Conservation (phyloP, 2,329 filamentous ascomycete species). For the Talaromyces albobiverticillius region DNA sequence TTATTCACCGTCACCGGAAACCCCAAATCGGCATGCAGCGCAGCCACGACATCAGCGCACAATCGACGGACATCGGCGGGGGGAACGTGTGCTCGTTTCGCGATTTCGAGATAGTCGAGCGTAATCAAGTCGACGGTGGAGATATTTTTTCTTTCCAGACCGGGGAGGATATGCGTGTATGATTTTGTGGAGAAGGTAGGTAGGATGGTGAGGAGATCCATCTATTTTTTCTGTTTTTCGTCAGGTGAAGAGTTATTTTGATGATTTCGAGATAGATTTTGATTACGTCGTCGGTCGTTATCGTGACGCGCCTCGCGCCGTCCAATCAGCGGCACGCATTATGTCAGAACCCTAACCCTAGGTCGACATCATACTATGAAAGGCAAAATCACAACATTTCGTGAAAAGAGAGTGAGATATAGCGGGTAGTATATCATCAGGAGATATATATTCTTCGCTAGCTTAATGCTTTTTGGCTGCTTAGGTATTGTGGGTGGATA, state of each 20-base stretch:
- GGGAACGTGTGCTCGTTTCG: conserved; percentile 79
- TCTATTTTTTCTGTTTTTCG: conserved; percentile 22
- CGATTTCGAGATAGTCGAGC: conserved; percentile 76
- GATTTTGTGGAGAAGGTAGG: conserved; percentile 71
- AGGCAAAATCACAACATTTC: no score
- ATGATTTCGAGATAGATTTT: no score
- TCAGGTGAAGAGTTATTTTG: no score
- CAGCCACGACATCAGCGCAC: conserved; percentile 62
- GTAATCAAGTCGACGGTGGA: conserved; percentile 82
- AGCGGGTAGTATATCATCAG: no score
- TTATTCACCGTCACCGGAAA: conserved; percentile 23
- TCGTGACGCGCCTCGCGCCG: conserved; percentile 3
- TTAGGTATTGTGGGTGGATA: no score
- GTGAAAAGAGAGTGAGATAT: no score
- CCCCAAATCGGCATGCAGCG: conserved; percentile 63
- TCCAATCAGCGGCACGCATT: not conserved
- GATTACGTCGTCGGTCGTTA: not conserved
- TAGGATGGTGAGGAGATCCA: conserved; percentile 77
- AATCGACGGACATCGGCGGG: conserved; percentile 76
- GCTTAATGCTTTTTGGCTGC: no score
- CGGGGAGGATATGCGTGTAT: conserved; percentile 72
- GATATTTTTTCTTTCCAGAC: conserved; percentile 73
- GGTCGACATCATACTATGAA: no score
- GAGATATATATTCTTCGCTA: no score
- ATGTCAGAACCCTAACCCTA: no score